Conservation (phyloP, 179 eudicot genomes). For the Silene vulgaris region DNA sequence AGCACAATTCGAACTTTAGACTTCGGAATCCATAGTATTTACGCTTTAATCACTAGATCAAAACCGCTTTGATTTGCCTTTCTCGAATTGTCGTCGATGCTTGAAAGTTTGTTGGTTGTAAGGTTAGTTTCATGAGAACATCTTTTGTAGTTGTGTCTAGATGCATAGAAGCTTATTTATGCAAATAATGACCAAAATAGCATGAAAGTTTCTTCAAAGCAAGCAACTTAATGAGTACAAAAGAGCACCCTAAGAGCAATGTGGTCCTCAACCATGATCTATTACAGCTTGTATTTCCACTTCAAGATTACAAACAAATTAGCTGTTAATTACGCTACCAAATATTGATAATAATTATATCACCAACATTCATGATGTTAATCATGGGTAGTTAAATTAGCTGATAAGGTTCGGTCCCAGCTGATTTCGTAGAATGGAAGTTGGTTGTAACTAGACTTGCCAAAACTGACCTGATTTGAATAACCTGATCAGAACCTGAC, state of each 20-base stretch:
- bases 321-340: neutral
- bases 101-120: no score
- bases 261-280: constrained; percentile 12
- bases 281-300: constrained; percentile 19
- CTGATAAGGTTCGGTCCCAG: no score
- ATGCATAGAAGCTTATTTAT: neutral
- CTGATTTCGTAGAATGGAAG: no score
- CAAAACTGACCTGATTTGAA: no score
- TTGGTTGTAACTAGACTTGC: no score
- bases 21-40: no score
- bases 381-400: neutral
- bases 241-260: neutral
- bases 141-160: neutral
- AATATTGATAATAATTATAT: neutral
- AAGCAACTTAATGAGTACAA: constrained; percentile 14
- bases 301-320: constrained; percentile 6
- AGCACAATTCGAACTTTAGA: no score
- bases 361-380: neutral
- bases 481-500: no score
- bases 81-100: no score
- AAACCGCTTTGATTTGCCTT: no score
- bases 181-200: neutral
- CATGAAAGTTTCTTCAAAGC: constrained; percentile 9
- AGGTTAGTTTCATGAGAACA: neutral
- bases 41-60: no score